A percentile compares a stretch with the other conserved stretches of the same genome.
Evolutionary conservation across 1,139 yeast species (phyloP).

Genomic region (Suhomyces panamericanus): DNA sequence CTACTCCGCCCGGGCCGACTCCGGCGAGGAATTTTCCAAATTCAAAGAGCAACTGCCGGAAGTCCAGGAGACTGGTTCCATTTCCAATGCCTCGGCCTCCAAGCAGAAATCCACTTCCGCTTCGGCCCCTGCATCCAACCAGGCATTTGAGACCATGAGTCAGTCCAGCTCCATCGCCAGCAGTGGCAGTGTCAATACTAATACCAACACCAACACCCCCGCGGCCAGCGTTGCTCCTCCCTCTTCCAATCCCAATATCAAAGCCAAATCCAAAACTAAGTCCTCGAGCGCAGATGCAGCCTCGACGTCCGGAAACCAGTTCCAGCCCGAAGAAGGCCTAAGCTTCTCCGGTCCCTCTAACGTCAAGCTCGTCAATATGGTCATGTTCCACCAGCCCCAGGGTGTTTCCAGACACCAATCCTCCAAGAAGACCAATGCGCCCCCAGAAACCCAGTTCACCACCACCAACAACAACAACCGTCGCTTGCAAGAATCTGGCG

Average conservation of each 20-base stretch:
- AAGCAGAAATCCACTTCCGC: background rate
- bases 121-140: background rate
- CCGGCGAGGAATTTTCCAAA: background rate
- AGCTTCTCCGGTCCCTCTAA: conserved; percentile 25
- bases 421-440: conserved; percentile 17
- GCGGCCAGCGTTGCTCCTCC: conserved; percentile 5
- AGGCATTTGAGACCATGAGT: too few species aligned
- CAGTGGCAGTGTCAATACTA: too few species aligned
- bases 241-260: conserved; percentile 3
- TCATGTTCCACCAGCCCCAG: conserved; percentile 14
- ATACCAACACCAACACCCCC: conserved; percentile 11
- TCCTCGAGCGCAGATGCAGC: conserved; percentile 10
- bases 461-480: conserved; percentile 8
- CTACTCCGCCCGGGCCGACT: conserved; percentile 4
- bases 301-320: conserved; percentile 25
- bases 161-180: too few species aligned
- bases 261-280: conserved; percentile 14
- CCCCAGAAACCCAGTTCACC: conserved; percentile 8
- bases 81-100: background rate
- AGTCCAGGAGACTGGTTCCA: background rate
- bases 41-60: background rate
- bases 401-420: conserved; percentile 10
- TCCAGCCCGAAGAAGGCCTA: conserved; percentile 34
- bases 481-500: conserved; percentile 8
- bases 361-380: conserved; percentile 15